Conservation (phyloP, 805 yeast genomes). For the Starmerella scarabaei region DNA sequence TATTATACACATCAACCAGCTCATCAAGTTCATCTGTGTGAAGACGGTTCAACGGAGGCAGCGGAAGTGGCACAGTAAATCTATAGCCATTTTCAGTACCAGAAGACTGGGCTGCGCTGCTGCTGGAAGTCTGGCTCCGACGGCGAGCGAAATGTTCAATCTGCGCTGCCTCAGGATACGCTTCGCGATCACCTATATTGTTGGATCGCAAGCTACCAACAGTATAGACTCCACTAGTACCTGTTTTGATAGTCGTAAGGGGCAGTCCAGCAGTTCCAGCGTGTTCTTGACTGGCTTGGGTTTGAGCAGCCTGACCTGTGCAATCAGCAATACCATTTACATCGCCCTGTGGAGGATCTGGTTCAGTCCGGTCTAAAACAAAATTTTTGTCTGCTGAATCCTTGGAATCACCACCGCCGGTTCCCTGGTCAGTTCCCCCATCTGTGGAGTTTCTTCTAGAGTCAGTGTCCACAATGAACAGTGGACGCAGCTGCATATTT, state of each 20-base stretch:
- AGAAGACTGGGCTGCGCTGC: not conserved
- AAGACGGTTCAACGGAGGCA: conserved; percentile 17
- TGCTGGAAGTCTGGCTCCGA: not conserved
- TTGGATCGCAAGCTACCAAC: not conserved
- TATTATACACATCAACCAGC: conserved; percentile 75
- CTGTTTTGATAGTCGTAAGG: not conserved
- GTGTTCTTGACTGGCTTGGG: not conserved
- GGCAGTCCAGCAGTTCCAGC: not conserved
- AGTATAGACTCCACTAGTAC: not conserved
- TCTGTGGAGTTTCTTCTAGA: not conserved
- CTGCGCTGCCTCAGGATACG: not conserved
- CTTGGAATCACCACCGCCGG: not conserved
- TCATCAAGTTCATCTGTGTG: conserved; percentile 70
- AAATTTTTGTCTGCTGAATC: no score
- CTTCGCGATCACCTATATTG: not conserved
- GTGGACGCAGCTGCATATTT: conserved; percentile 17
- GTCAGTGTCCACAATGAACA: conserved; percentile 7
- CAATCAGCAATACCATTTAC: no score
- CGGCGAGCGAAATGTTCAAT: not conserved
- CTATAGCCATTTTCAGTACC: not conserved
- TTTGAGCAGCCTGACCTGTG: not conserved
- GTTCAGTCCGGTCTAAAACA: no score
- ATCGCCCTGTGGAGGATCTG: no score
- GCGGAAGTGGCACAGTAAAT: conserved; percentile 17
- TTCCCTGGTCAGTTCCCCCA: not conserved